These are phyloP conservation scores for Agaricus blazei DNA, from an alignment of 768 basidiomycete species.

Conservation along the genomic window DNA sequence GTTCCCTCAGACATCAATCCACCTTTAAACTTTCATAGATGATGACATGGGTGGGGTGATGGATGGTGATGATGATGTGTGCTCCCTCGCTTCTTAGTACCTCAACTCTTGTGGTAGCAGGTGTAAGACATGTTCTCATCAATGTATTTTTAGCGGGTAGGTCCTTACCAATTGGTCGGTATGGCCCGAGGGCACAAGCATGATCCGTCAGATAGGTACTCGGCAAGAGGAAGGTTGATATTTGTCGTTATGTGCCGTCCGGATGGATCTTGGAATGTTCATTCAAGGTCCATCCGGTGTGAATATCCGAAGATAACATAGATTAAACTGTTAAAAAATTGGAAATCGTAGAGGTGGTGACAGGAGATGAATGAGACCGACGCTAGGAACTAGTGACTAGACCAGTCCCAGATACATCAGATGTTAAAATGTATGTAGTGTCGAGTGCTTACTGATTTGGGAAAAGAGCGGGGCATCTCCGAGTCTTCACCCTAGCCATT, in stretches of 20 bases:
- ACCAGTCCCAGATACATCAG: background rate
- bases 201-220: background rate
- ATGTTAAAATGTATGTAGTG: no score
- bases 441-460: no score
- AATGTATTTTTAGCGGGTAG: no score
- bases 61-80: background rate
- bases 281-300: conserved; percentile 12
- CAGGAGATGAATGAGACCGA: background rate
- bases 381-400: background rate
- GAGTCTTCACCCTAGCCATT: background rate
- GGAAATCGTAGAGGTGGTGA: background rate
- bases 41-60: background rate
- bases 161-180: no score
- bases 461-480: no score
- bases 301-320: background rate
- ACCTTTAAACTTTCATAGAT: background rate
- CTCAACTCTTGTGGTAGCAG: no score
- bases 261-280: conserved; percentile 12
- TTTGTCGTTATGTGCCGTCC: background rate
- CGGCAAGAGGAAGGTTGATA: background rate
- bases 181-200: no score
- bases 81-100: background rate
- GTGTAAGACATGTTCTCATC: no score
- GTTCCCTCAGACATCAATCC: background rate
- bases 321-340: background rate